phyloP scores from a whole-genome alignment of 1,284 basidiomycete genomes.

The Inonotus obliquus region DNA sequence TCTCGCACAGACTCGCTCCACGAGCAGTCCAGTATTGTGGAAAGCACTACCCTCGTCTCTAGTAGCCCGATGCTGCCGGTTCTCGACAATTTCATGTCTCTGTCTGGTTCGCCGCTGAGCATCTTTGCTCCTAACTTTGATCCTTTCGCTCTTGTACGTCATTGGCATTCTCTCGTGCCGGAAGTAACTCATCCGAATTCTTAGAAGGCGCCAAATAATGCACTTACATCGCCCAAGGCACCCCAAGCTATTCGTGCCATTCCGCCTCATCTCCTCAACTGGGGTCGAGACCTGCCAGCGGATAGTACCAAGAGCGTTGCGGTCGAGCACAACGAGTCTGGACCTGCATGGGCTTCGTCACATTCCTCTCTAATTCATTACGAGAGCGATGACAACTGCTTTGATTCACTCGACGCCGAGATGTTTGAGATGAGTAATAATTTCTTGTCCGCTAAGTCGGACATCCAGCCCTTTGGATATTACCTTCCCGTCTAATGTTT shows the following conservation, averaged over 20 bases:
- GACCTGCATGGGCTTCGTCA: not conserved
- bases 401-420: not conserved
- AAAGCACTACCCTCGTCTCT: not conserved
- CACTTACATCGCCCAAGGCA: not conserved
- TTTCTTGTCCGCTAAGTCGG: not conserved
- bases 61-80: not conserved
- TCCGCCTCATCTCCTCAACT: not conserved
- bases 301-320: no score
- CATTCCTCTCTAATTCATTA: conserved; percentile 24
- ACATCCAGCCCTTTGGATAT: not conserved
- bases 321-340: no score
- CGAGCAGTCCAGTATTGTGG: conserved; percentile 24
- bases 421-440: not conserved
- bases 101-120: not conserved
- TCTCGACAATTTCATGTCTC: not conserved
- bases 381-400: conserved; percentile 28
- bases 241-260: not conserved
- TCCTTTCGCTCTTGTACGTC: not conserved
- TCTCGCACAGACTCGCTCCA: conserved; percentile 29
- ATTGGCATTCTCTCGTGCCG: not conserved
- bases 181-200: not conserved
- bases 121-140: not conserved
- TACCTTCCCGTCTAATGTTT: not conserved
- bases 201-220: not conserved
- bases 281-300: not conserved